Conservation (phyloP, 2,329 filamentous ascomycete species). For the Parastagonospora avenae region DNA sequence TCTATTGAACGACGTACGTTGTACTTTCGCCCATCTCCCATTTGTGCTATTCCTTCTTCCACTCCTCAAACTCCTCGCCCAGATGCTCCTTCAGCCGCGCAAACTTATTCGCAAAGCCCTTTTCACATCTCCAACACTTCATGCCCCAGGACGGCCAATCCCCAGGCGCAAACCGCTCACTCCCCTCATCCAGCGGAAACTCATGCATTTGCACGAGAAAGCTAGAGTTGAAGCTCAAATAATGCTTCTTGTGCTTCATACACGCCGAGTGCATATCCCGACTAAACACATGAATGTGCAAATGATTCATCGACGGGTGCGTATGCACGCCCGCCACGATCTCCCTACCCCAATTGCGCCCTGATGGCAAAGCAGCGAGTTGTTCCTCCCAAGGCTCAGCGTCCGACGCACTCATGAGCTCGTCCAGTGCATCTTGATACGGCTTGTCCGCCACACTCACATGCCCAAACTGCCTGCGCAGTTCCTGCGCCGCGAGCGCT, state of each 20-base stretch:
- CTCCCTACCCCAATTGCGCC: constrained; percentile 78
- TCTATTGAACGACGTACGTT: no score
- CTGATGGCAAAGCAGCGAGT: constrained; percentile 58
- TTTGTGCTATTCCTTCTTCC: constrained; percentile 58
- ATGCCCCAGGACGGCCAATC: constrained; percentile 70
- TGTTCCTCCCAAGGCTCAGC: constrained; percentile 48
- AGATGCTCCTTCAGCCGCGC: constrained; percentile 76
- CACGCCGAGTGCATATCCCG: constrained; percentile 75
- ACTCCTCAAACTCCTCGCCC: constrained; percentile 72
- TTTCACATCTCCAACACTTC: constrained; percentile 82
- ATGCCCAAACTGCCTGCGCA: constrained; percentile 70
- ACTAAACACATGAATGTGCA: constrained; percentile 88
- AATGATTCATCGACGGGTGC: constrained; percentile 86
- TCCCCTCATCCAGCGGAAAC: constrained; percentile 74
- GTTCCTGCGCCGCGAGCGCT: constrained; percentile 71
- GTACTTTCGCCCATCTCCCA: no score
- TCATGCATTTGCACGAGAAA: constrained; percentile 82
- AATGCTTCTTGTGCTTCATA: constrained; percentile 83
- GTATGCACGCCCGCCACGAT: constrained; percentile 83
- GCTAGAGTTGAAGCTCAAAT: constrained; percentile 85
- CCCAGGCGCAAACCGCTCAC: constrained; percentile 64
- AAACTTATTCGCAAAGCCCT: constrained; percentile 76
- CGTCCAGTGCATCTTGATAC: constrained; percentile 61
- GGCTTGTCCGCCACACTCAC: constrained; percentile 66
- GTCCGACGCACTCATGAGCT: constrained; percentile 54